Conservation (phyloP, 345 rosid genomes). For the Eucalyptus sideroxylon region DNA sequence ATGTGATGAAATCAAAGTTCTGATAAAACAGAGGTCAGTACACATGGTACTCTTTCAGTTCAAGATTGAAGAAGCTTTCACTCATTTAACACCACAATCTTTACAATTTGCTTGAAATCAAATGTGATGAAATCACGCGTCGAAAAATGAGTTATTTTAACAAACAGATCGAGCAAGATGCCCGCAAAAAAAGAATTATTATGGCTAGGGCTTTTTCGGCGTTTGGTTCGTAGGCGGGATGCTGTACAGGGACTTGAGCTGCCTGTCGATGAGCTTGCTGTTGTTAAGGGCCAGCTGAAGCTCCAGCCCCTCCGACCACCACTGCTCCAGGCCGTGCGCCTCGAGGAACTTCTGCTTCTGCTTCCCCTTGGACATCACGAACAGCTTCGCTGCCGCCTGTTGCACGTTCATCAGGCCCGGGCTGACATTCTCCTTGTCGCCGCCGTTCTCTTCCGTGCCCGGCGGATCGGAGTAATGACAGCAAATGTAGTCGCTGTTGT, state of each 20-base stretch:
- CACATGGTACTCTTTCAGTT: not conserved
- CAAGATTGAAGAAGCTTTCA: not conserved
- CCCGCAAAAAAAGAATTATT: no score
- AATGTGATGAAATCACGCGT: not conserved
- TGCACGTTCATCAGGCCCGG: conserved; percentile 10
- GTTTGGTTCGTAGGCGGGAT: conserved; percentile 21
- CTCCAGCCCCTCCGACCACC: conserved; percentile 94
- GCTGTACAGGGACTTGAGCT: conserved; percentile 73
- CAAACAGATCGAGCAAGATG: not conserved
- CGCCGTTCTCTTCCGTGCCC: conserved; percentile 14
- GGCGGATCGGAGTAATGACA: conserved; percentile 62
- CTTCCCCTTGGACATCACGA: conserved; percentile 84
- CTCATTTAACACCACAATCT: not conserved
- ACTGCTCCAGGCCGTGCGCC: conserved; percentile 92
- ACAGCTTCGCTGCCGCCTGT: conserved; percentile 72
- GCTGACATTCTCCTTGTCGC: conserved; percentile 40
- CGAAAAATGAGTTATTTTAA: not conserved
- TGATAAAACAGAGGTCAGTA: not conserved
- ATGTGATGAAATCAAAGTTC: not conserved
- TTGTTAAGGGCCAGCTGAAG: conserved; percentile 57
- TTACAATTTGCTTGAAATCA: not conserved
- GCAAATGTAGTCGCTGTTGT: conserved; percentile 85
- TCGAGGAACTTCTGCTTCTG: conserved; percentile 92
- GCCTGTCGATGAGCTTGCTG: conserved; percentile 80
- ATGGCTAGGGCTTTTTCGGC: not conserved